phyloP scores from a whole-genome alignment of 2,329 filamentous ascomycete species.

The Daldinia sp. region DNA sequence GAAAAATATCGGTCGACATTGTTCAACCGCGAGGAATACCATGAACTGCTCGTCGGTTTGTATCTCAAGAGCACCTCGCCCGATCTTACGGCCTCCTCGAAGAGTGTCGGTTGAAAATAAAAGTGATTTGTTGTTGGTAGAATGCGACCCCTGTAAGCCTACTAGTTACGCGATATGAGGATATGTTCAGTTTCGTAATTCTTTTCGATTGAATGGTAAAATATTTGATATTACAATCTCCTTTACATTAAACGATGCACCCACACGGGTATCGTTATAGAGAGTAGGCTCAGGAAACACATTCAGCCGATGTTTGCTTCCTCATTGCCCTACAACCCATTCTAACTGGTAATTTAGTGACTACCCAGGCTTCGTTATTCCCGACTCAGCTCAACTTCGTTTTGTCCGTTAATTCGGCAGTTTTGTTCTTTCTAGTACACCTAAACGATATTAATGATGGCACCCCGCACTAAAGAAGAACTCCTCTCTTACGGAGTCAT shows the following conservation, averaged over 20 bases:
- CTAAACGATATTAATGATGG: constrained; percentile 24
- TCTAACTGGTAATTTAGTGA: neutral
- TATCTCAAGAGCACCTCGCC: neutral
- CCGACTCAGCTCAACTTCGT: neutral
- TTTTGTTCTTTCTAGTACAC: neutral
- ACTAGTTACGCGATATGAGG: neutral
- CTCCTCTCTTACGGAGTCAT: constrained; percentile 42
- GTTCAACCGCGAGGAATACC: neutral
- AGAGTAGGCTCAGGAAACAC: neutral
- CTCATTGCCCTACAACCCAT: neutral
- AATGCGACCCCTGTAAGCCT: neutral
- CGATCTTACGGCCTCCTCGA: neutral
- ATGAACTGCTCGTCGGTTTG: neutral
- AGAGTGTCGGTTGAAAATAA: neutral
- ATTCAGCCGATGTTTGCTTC: neutral
- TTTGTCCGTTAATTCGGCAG: neutral
- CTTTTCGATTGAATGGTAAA: neutral
- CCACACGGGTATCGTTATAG: neutral
- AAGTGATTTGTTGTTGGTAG: neutral
- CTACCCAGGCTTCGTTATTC: too few species aligned
- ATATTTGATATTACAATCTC: neutral
- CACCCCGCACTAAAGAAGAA: constrained; percentile 42
- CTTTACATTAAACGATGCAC: too few species aligned
- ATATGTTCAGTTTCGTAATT: neutral
- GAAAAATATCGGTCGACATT: neutral